phyloP scores from a whole-genome alignment of 2,329 filamentous ascomycete species.

The Pseudocercospora fuligena region DNA sequence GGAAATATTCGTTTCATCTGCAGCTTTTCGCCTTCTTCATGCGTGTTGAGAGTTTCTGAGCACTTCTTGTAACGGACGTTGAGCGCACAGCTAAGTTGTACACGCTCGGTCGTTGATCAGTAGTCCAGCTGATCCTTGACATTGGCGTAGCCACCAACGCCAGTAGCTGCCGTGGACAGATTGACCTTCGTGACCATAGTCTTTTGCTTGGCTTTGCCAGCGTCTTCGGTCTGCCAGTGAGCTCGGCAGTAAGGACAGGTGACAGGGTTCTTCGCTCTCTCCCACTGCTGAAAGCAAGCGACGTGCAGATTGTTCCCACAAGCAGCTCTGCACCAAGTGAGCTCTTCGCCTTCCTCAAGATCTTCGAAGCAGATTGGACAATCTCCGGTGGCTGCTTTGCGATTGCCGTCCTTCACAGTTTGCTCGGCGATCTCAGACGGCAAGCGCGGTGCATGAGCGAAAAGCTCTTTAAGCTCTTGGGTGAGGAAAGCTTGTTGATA shows the following conservation, averaged over 20 bases:
- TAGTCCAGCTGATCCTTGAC: constrained; percentile 38
- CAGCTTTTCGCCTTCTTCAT: neutral
- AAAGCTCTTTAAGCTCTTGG: constrained; percentile 62
- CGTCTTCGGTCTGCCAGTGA: constrained; percentile 33
- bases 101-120: constrained; percentile 13
- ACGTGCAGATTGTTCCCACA: constrained; percentile 68
- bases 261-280: constrained; percentile 32
- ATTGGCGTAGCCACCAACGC: constrained; percentile 38
- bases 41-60: neutral
- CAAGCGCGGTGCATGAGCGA: constrained; percentile 57
- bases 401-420: constrained; percentile 50
- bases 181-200: constrained; percentile 29
- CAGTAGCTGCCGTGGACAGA: constrained; percentile 20
- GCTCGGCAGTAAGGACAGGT: constrained; percentile 41
- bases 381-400: constrained; percentile 63
- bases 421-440: constrained; percentile 41
- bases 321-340: constrained; percentile 63
- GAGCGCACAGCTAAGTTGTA: constrained; percentile 40
- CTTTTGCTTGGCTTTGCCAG: constrained; percentile 23
- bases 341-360: constrained; percentile 54
- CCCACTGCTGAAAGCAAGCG: constrained; percentile 62
- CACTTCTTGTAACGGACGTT: constrained; percentile 4
- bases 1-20: neutral
- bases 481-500: constrained; percentile 66
- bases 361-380: constrained; percentile 68